Conservation (phyloP, 768 basidiomycete species). For the Kwoniella dejecticola region DNA sequence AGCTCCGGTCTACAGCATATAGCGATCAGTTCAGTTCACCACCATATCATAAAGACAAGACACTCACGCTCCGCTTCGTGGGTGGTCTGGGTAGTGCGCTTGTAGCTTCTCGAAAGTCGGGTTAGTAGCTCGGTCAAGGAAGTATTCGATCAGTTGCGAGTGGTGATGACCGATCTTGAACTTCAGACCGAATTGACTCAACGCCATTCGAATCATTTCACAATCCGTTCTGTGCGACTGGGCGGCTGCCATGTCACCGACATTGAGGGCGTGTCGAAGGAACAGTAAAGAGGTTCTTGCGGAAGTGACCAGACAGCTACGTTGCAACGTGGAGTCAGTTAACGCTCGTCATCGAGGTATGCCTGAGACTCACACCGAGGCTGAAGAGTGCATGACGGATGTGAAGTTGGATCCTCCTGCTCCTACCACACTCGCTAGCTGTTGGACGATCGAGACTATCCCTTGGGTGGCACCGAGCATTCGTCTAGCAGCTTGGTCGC, state of each 20-base stretch:
- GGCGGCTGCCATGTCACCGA: slow-evolving; percentile 29
- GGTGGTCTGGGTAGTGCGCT: slow-evolving; percentile 49
- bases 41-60: neutral
- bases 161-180: slow-evolving; percentile 52
- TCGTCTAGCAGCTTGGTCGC: slow-evolving; percentile 32
- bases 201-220: slow-evolving; percentile 44
- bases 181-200: slow-evolving; percentile 33
- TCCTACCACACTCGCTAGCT: slow-evolving; percentile 24
- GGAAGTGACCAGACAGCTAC: slow-evolving; percentile 43
- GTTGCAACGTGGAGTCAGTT: too few species aligned
- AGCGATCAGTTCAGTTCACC: neutral
- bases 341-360: too few species aligned
- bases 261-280: slow-evolving; percentile 40
- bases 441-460: slow-evolving; percentile 43
- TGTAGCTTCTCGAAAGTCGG: slow-evolving; percentile 44
- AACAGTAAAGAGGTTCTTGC: slow-evolving; percentile 45
- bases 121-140: slow-evolving; percentile 44
- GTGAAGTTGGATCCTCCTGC: slow-evolving; percentile 24
- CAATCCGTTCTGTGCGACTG: slow-evolving; percentile 38
- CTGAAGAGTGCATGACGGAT: slow-evolving; percentile 44
- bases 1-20: slow-evolving; percentile 29
- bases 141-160: slow-evolving; percentile 48
- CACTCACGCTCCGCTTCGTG: slow-evolving; percentile 43
- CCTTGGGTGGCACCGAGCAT: slow-evolving; percentile 38
- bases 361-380: slow-evolving; percentile 40